Evolutionary conservation across 805 yeast species (phyloP), one percentile per base, ranked within the genome.

Genomic region (Maudiozyma barnettii): DNA sequence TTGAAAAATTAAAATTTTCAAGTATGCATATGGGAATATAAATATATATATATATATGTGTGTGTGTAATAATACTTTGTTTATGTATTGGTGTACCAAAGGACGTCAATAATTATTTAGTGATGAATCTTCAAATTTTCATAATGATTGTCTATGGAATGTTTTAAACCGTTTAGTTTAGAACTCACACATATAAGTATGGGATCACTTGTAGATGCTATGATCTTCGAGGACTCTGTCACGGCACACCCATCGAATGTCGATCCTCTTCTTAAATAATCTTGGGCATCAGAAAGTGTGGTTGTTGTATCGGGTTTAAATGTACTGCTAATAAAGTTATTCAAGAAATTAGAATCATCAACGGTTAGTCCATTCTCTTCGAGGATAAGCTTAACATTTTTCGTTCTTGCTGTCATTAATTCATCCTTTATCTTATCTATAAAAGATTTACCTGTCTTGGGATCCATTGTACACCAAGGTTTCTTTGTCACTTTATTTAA

Each of bases 121-220:
- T 40, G 43, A n/a, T 43, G 35, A 26, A 39, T 39, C n/a, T 39
- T 45, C 19, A 45, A 37, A 26, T 45, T 45, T 2, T 37, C 20
- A n/a, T 35, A 46, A 41, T 46, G 48, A 22, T 41, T 41, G 4
- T 46, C 48, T 14, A 46, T 41, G 16, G 39, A 46, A 37, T 37
- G 30, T 41, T 82, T 85, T 39, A 82, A 63, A 41, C 82, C 76
- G 46, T 75, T 83, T 50, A 83, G 66, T 56, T 83, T 83, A 10
- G 84, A 76, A 52, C 78, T 74, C 1, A 81, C 74, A 45, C 84
- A 77, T 35, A 82, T 68, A 44, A 83, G 59, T 8, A 78, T 72
- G 2, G 90, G 89, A 54, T 83, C 90, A 18, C 84, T 79, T 4
- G 82, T 74, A 29, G 78, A 72, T 5, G 81, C 78, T 49, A 77